Percentiles rank a stretch among this genome's conserved stretches.
phyloP scores from a whole-genome alignment of 257 asterid species.

The Solanum boliviense region DNA sequence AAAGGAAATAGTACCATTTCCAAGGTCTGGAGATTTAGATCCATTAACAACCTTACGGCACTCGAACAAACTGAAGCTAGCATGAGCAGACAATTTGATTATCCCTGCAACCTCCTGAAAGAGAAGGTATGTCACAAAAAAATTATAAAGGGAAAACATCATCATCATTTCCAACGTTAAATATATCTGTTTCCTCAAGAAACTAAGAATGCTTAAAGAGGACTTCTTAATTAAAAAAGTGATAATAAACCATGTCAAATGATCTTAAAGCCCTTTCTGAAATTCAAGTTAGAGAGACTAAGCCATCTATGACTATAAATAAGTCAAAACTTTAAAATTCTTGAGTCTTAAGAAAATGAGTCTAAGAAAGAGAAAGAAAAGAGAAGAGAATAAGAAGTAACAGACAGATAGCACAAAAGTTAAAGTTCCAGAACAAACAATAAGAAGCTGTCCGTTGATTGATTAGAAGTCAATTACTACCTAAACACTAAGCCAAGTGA shows the following conservation, averaged over 20 bases:
- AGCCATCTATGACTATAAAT: neutral
- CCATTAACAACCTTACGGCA: slow-evolving; percentile 84
- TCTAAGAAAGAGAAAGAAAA: neutral
- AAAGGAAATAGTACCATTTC: slow-evolving; percentile 50
- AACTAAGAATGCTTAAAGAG: neutral
- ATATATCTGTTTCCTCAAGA: neutral
- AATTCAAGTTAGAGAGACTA: neutral
- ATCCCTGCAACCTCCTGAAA: slow-evolving; percentile 94
- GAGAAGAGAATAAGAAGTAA: neutral
- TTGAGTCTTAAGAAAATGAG: neutral
- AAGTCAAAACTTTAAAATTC: neutral
- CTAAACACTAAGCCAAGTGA: neutral
- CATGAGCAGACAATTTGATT: slow-evolving; percentile 74
- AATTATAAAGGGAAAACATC: neutral
- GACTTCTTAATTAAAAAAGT: neutral
- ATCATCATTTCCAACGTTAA: neutral
- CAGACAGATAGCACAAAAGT: neutral
- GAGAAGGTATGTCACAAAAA: neutral
- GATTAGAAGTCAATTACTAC: neutral
- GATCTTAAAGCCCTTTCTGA: neutral
- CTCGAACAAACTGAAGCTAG: slow-evolving; percentile 91
- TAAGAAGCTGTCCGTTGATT: neutral
- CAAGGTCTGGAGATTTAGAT: slow-evolving; percentile 84
- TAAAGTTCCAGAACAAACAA: neutral
- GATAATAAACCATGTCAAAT: neutral